These are phyloP conservation scores for Globisporangium paddicum DNA, from an alignment of 352 stramenopile genomes.

Conservation along the genomic window DNA sequence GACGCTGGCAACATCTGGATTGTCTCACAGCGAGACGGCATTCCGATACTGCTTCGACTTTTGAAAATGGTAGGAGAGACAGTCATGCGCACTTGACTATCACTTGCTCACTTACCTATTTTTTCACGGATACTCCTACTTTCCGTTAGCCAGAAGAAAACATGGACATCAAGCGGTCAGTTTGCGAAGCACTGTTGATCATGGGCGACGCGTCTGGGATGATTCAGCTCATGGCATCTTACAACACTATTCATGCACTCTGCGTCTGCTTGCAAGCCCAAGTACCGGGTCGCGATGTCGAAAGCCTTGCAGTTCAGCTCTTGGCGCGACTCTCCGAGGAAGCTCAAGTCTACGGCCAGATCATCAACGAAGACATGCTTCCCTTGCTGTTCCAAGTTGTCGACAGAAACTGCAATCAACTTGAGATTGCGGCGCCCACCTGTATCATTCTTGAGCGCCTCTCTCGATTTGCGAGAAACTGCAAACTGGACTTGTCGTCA, in stretches of 20 bases:
- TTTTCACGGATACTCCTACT: not conserved
- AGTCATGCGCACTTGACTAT: not conserved
- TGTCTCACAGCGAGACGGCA: slow-evolving; percentile 24
- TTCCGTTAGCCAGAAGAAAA: slow-evolving; percentile 17
- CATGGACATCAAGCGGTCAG: slow-evolving; percentile 33
- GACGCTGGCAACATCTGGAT: slow-evolving; percentile 23
- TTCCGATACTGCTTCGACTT: slow-evolving; percentile 29
- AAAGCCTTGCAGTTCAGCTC: slow-evolving; percentile 28
- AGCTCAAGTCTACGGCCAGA: slow-evolving; percentile 41
- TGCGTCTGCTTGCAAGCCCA: slow-evolving; percentile 27
- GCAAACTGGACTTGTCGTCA: slow-evolving; percentile 48
- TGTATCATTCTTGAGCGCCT: slow-evolving; percentile 73
- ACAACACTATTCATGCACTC: slow-evolving; percentile 35
- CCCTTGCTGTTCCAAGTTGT: slow-evolving; percentile 47
- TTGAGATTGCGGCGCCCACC: slow-evolving; percentile 39
- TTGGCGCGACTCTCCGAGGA: slow-evolving; percentile 31
- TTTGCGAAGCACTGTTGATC: slow-evolving; percentile 32
- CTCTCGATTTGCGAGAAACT: slow-evolving; percentile 49
- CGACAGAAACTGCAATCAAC: slow-evolving; percentile 43
- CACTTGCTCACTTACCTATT: not conserved
- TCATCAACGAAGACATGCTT: slow-evolving; percentile 51
- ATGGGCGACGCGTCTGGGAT: slow-evolving; percentile 33
- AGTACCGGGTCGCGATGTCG: slow-evolving; percentile 19
- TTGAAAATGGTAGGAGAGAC: slow-evolving; percentile 21
- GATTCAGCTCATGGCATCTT: slow-evolving; percentile 35